Evolutionary conservation across 371 early-diverging fungal genomes (phyloP).

Genomic region (Chytridium lagenaria): DNA sequence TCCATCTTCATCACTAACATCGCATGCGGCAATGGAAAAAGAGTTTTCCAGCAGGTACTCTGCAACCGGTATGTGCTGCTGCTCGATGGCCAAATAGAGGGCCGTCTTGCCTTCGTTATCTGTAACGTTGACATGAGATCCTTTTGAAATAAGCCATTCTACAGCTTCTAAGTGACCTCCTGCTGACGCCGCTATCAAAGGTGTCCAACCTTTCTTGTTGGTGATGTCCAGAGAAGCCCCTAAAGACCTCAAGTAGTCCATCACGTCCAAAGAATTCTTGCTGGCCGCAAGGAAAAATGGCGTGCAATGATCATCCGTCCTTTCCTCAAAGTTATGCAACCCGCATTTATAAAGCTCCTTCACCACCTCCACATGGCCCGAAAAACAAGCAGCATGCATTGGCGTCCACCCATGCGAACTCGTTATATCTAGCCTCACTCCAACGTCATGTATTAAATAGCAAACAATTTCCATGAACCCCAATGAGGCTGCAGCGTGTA

Average conservation of each 20-base stretch:
- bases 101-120: slow-evolving; percentile 1
- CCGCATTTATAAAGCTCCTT: background rate
- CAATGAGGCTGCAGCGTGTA: slow-evolving; percentile 6
- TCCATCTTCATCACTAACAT: background rate
- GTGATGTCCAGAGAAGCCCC: background rate
- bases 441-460: background rate
- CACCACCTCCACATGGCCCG: slow-evolving; percentile 1
- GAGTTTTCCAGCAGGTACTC: background rate
- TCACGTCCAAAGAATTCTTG: slow-evolving; percentile 3
- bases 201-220: slow-evolving; percentile 15
- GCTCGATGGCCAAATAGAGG: background rate
- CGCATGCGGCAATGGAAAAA: slow-evolving; percentile 1
- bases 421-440: background rate
- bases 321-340: background rate
- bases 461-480: slow-evolving; percentile 3
- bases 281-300: slow-evolving; percentile 10
- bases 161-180: background rate
- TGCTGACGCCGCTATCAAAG: slow-evolving; percentile 7
- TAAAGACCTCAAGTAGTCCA: background rate
- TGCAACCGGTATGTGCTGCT: background rate
- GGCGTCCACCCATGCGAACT: slow-evolving; percentile 11
- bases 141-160: background rate
- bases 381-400: slow-evolving; percentile 3
- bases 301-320: background rate
- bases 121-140: background rate